Evolutionary conservation across 2,329 filamentous ascomycete genomes (phyloP).

Genomic region (Macrophomina pseudophaseolina): DNA sequence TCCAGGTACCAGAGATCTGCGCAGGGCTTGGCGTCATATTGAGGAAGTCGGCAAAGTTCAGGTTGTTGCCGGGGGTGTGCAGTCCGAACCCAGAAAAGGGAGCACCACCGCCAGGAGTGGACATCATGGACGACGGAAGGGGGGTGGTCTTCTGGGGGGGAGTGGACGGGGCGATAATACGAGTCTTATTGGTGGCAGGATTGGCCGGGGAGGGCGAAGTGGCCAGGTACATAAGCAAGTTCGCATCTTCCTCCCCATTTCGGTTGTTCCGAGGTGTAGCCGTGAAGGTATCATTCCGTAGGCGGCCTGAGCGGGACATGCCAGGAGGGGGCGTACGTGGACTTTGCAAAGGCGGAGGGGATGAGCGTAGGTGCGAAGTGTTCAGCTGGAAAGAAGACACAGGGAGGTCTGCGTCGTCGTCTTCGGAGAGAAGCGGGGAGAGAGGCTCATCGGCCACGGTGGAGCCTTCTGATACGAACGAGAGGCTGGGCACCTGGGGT

Average conservation of each 20-base stretch:
- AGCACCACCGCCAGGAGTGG: constrained; percentile 69
- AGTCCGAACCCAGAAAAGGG: constrained; percentile 65
- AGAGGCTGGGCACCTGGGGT: constrained; percentile 72
- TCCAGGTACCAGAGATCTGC: constrained; percentile 73
- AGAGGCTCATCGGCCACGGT: constrained; percentile 68
- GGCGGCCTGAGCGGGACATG: constrained; percentile 46
- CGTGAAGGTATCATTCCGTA: constrained; percentile 47
- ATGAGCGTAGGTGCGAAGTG: constrained; percentile 69
- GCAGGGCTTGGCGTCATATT: constrained; percentile 97
- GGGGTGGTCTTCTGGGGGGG: constrained; percentile 61
- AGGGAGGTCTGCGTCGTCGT: constrained; percentile 83
- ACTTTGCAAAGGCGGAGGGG: constrained; percentile 67
- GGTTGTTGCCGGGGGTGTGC: constrained; percentile 80
- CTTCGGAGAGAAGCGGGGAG: constrained; percentile 69
- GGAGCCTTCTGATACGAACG: constrained; percentile 76
- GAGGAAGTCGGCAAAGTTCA: constrained; percentile 96
- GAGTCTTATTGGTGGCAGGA: constrained; percentile 48
- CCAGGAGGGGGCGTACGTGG: constrained; percentile 48
- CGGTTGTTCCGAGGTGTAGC: constrained; percentile 48
- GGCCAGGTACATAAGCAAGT: constrained; percentile 85
- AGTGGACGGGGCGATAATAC: constrained; percentile 59
- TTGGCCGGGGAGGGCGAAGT: constrained; percentile 88
- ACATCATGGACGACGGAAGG: constrained; percentile 84
- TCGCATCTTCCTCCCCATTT: constrained; percentile 80
- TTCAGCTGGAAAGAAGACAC: constrained; percentile 71